Evolutionary conservation across 2,329 filamentous ascomycete genomes (phyloP).

Genomic region (Madurella mycetomatis): DNA sequence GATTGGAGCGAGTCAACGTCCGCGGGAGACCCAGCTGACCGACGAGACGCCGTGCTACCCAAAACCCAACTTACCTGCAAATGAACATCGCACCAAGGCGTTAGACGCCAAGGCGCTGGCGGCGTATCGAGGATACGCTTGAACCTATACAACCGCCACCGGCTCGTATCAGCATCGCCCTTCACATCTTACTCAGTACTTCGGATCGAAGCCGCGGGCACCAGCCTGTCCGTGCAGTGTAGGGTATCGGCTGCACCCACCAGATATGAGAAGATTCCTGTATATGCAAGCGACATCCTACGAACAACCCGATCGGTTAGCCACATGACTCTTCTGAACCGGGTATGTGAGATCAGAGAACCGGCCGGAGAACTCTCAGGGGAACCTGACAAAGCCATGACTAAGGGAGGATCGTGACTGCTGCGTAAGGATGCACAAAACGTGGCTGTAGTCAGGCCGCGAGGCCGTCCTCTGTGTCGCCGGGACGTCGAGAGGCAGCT

Average conservation of each 20-base stretch:
- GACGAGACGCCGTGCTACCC: slow-evolving; percentile 13
- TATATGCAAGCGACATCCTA: slow-evolving; percentile 73
- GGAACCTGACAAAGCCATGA: slow-evolving; percentile 31
- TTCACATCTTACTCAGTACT: slow-evolving; percentile 27
- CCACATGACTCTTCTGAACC: slow-evolving; percentile 27
- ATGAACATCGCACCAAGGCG: slow-evolving; percentile 70
- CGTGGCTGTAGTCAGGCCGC: neutral
- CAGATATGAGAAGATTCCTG: slow-evolving; percentile 83
- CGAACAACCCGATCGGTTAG: slow-evolving; percentile 30
- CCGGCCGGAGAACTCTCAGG: slow-evolving; percentile 22
- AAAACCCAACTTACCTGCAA: slow-evolving; percentile 55
- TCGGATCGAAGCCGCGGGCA: slow-evolving; percentile 11
- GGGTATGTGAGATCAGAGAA: slow-evolving; percentile 29
- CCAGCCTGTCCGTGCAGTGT: slow-evolving; percentile 15
- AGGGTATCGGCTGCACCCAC: slow-evolving; percentile 43
- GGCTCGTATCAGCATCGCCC: slow-evolving; percentile 23
- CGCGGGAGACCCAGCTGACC: slow-evolving; percentile 21
- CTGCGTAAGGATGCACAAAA: neutral
- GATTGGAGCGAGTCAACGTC: neutral
- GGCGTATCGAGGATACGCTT: slow-evolving; percentile 71
- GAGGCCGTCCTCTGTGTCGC: neutral
- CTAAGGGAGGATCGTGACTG: slow-evolving; percentile 19
- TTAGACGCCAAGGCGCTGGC: slow-evolving; percentile 80
- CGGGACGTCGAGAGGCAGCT: neutral
- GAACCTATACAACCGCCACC: slow-evolving; percentile 46